Evolutionary conservation across 257 asterid genomes (phyloP).

Genomic region (Solanum etuberosum): DNA sequence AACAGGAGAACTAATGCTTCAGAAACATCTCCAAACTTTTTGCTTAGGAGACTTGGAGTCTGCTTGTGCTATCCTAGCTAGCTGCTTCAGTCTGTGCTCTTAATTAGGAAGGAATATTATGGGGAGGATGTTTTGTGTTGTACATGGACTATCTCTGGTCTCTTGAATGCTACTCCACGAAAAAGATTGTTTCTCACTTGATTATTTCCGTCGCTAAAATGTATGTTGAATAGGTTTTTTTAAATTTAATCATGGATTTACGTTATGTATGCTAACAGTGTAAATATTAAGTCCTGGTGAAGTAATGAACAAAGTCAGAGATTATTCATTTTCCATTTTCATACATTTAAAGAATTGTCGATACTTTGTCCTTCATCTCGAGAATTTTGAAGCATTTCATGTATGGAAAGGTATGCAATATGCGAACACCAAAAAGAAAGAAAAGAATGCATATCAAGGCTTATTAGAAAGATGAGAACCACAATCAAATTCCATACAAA

Average conservation of each 20-base stretch:
- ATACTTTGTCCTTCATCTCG: not conserved
- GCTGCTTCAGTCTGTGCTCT: not conserved
- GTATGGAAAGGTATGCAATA: not conserved
- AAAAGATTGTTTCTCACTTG: not conserved
- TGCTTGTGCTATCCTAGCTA: not conserved
- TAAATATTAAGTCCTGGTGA: not conserved
- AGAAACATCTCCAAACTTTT: not conserved
- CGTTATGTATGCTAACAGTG: not conserved
- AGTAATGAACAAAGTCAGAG: not conserved
- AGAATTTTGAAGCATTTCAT: not conserved
- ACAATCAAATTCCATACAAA: not conserved
- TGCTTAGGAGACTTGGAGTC: not conserved
- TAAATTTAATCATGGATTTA: not conserved
- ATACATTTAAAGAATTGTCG: not conserved
- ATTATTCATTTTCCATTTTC: not conserved
- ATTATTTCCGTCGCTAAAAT: not conserved
- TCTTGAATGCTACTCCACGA: not conserved
- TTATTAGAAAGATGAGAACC: not conserved
- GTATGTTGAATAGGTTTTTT: not conserved
- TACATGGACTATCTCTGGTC: not conserved
- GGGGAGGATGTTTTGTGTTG: not conserved
- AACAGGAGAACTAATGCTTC: not conserved
- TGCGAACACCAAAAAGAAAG: not conserved
- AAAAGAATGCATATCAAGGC: not conserved
- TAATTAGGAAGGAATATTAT: not conserved